Evolutionary conservation across 164 flowering plant genomes (phyloP).

Genomic region (Annona cherimola): DNA sequence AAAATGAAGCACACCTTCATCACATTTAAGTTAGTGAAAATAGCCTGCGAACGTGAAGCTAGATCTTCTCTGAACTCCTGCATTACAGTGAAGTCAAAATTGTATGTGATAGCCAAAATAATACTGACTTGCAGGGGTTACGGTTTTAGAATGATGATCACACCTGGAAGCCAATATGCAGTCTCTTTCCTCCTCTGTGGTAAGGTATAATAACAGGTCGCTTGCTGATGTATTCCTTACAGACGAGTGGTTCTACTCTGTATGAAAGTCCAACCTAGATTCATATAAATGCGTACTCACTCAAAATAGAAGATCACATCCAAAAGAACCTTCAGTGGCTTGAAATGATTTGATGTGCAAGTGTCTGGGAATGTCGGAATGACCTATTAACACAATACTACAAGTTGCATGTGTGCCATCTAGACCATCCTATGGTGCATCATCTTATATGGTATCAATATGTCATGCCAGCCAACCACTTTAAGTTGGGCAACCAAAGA

Average conservation of each 20-base stretch:
- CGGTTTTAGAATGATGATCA: neutral
- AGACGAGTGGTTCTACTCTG: constrained; percentile 94
- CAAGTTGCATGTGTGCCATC: neutral
- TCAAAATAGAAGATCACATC: constrained; percentile 17
- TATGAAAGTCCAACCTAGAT: constrained; percentile 28
- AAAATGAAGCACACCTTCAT: constrained; percentile 45
- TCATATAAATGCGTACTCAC: constrained; percentile 23
- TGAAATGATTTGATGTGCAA: neutral
- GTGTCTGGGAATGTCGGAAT: neutral
- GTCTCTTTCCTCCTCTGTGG: constrained; percentile 91
- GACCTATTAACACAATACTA: neutral
- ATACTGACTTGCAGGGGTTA: neutral
- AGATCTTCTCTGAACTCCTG: constrained; percentile 88
- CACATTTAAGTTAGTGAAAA: constrained; percentile 38
- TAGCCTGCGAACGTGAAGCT: constrained; percentile 59
- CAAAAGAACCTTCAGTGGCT: neutral
- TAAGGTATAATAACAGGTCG: constrained; percentile 91
- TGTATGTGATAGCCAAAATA: neutral
- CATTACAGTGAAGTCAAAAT: constrained; percentile 9
- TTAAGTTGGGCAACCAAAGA: neutral
- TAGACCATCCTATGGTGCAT: neutral
- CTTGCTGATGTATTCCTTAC: constrained; percentile 60
- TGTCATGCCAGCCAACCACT: neutral
- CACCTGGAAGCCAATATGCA: constrained; percentile 91
- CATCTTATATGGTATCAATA: neutral